These are phyloP conservation scores for Boletellus ananiceps DNA, from an alignment of 768 basidiomycete species.

Conservation along the genomic window DNA sequence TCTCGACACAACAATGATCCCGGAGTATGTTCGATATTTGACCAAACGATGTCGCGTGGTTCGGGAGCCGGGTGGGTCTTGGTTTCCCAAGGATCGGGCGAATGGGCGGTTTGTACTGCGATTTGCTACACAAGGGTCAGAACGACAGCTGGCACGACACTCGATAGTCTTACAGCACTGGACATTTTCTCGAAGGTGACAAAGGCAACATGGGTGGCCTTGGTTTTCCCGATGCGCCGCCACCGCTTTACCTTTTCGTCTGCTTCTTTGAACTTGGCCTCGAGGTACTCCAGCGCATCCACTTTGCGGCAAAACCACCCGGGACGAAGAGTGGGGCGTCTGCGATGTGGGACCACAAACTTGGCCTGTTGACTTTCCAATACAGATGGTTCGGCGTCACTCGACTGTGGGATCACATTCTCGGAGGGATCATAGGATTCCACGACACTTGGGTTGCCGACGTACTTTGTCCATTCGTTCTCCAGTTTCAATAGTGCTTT, in stretches of 20 bases:
- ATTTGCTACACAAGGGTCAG: constrained; percentile 59
- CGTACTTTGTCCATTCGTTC: constrained; percentile 81
- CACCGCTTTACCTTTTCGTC: constrained; percentile 80
- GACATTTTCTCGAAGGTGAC: constrained; percentile 97
- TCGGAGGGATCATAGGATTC: constrained; percentile 75
- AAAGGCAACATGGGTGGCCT: constrained; percentile 81
- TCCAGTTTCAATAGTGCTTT: constrained; percentile 77
- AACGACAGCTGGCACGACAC: background rate
- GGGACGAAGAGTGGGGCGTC: constrained; percentile 71
- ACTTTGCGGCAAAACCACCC: constrained; percentile 73
- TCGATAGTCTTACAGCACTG: constrained; percentile 58
- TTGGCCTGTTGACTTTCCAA: constrained; percentile 51
- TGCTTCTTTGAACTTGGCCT: constrained; percentile 69
- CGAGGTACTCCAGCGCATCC: constrained; percentile 87
- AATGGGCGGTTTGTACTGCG: constrained; percentile 79
- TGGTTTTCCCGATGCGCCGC: constrained; percentile 69
- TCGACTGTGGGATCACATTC: constrained; percentile 42
- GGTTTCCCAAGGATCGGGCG: constrained; percentile 59
- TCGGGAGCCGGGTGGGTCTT: constrained; percentile 81
- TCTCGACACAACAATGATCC: constrained; percentile 61
- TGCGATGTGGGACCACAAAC: constrained; percentile 69
- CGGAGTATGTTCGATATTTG: constrained; percentile 71
- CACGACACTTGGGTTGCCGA: constrained; percentile 89
- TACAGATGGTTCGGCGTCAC: constrained; percentile 48
- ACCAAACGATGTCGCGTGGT: constrained; percentile 94